Base-by-base conservation (phyloP, 345 rosid species). In the Gossypium stocksii region DNA sequence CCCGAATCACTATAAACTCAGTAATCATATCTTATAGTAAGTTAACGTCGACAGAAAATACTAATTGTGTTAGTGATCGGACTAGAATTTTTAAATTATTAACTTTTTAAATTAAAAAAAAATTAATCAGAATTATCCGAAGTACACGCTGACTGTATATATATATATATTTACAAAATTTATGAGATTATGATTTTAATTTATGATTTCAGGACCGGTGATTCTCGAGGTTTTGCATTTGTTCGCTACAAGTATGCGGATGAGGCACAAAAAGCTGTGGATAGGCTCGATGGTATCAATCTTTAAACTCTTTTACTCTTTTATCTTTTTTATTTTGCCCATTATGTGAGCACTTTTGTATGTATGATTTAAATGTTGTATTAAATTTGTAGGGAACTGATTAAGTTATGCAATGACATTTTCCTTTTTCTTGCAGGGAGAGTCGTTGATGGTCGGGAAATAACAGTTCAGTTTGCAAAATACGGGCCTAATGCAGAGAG, bases 401-500 rank as follows among this genome's bases (percentile, higher is more conserved):
- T 66, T 66, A 13, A 10, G 9, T 49, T 68, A 49, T 68, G 10
- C 51, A 2, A 10, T 41, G 43, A 1, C 29, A 20, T 4, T 61
- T 59, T 66, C 54, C 23, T 46, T 65, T 11, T 12, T 61, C 2
- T 81, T 84, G 46, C 86, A 95, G 99, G 99, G 72, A 85, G 88
- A 82, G 87, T 91, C 61, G 99, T 93, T 49, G 99, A 95, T 84
- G 98, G 98, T 53, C 86, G 98, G 34, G 99, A 95, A 76, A 95
- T 95, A 58, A 90, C 91, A 23, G 99, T 95, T 76, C 99, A 95
- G 52, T 91, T 95, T 80, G 97, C 99, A 0, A 95, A 95, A 63
- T 93, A 95, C 71, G 99, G 99, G n/a, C 98, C 99, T 10, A 89
- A 91, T 85, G 97, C 99, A 38, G 98, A 92, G 83, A 88, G 84